Evolutionary conservation across 805 yeast genomes (phyloP).

Genomic region (Phaffomyces opuntiae): DNA sequence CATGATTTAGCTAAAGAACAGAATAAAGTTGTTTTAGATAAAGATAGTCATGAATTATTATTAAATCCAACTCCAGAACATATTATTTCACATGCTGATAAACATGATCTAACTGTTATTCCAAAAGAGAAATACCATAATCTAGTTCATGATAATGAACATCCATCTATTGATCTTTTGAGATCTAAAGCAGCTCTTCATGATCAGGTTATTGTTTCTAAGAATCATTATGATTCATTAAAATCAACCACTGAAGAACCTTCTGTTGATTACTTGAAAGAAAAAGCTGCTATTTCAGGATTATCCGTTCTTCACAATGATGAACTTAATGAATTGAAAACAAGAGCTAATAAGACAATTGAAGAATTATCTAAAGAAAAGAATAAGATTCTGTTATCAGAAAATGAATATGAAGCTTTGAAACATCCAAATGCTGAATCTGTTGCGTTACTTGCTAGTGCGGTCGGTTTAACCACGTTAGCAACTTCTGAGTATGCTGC

Average conservation of each 20-base stretch:
- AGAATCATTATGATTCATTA: conserved; percentile 19
- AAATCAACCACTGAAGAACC: conserved; percentile 8
- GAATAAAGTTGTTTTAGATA: conserved; percentile 3
- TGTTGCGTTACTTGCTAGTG: not conserved
- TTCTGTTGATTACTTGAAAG: conserved; percentile 4
- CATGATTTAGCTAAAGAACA: conserved; percentile 4
- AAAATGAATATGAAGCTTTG: conserved; percentile 4
- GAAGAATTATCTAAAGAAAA: conserved; percentile 17
- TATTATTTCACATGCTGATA: conserved; percentile 5
- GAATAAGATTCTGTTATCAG: conserved; percentile 2
- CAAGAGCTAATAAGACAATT: conserved; percentile 12
- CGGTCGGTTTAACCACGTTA: conserved; percentile 1
- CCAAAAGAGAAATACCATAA: conserved; percentile 3
- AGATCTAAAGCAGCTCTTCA: conserved; percentile 13
- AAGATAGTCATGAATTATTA: conserved; percentile 1
- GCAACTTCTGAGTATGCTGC: not conserved
- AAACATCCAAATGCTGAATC: conserved; percentile 1
- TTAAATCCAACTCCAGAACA: conserved; percentile 4
- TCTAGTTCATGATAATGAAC: conserved; percentile 13
- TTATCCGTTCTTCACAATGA: conserved; percentile 1
- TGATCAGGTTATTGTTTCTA: conserved; percentile 20
- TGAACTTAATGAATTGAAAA: conserved; percentile 9
- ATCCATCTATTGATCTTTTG: conserved; percentile 23
- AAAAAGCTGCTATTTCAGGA: not conserved
- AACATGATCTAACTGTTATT: conserved; percentile 5